These are phyloP conservation scores for Excoecaria agallocha DNA, from an alignment of 345 rosid genomes.

Conservation along the genomic window DNA sequence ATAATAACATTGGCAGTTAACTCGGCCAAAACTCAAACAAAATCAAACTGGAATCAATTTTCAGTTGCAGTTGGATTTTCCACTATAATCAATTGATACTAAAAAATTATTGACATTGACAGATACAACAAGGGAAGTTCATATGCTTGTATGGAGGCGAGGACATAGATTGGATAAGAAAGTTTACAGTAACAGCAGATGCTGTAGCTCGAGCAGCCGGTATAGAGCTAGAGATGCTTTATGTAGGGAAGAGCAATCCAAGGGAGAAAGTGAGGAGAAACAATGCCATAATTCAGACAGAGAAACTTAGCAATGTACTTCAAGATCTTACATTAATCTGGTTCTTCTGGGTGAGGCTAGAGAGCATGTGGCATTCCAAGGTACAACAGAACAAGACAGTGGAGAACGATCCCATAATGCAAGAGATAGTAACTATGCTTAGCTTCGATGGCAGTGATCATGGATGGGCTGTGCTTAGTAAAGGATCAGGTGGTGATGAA, in stretches of 20 bases:
- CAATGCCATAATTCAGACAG: constrained; percentile 28
- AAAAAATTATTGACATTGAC: not conserved
- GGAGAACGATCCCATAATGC: constrained; percentile 48
- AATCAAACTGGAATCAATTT: too few species aligned
- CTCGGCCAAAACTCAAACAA: too few species aligned
- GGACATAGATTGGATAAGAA: constrained; percentile 67
- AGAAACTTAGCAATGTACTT: constrained; percentile 43
- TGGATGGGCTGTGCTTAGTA: constrained; percentile 55
- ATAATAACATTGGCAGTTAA: too few species aligned
- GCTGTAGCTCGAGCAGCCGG: constrained; percentile 37
- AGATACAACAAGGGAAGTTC: constrained; percentile 31
- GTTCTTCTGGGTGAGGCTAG: constrained; percentile 62
- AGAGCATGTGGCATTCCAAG: constrained; percentile 76
- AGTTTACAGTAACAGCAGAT: constrained; percentile 35
- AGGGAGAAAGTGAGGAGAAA: constrained; percentile 44
- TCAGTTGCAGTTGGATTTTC: too few species aligned
- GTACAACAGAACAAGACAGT: constrained; percentile 32
- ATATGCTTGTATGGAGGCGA: constrained; percentile 80
- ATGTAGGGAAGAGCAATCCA: constrained; percentile 69
- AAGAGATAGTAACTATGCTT: constrained; percentile 49
- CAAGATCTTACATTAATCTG: constrained; percentile 41
- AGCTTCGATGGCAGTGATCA: constrained; percentile 54
- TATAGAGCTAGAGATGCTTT: constrained; percentile 52
- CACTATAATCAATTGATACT: not conserved
- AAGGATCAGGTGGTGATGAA: constrained; percentile 27